Conservation (phyloP, 176 grass and related monocot species). For the Musa itinerans region DNA sequence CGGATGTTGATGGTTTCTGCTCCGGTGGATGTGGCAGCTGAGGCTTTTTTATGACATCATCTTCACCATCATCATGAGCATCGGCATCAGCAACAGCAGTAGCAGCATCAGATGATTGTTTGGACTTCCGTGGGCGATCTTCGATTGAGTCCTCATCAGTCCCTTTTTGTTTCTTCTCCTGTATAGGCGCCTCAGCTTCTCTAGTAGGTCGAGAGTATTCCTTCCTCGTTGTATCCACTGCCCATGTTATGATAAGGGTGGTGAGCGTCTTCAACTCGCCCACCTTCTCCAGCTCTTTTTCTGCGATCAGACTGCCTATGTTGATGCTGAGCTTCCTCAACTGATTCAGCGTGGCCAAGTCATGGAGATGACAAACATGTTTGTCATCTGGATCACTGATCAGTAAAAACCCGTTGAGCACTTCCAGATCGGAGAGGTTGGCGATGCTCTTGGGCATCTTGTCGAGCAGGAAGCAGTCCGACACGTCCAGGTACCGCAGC, state of each 20-base stretch:
- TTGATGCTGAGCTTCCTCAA: constrained; percentile 63
- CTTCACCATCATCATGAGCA: no score
- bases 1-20: no score
- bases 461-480: constrained; percentile 68
- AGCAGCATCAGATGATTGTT: no score
- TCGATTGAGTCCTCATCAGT: no score
- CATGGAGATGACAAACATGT: constrained; percentile 31
- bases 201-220: no score
- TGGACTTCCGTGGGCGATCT: no score
- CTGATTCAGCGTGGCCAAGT: constrained; percentile 37
- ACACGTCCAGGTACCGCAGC: constrained; percentile 59
- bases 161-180: no score
- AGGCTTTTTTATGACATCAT: no score
- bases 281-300: background rate
- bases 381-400: constrained; percentile 37
- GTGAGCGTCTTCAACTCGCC: background rate
- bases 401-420: constrained; percentile 58
- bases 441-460: constrained; percentile 43
- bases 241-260: constrained; percentile 55
- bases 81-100: no score
- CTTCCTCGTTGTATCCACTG: constrained; percentile 26
- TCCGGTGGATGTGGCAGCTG: no score
- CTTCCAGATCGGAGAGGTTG: constrained; percentile 44
- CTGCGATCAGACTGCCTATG: constrained; percentile 34
- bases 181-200: no score